Percentiles rank a stretch among this genome's conserved stretches.
phyloP scores from a whole-genome alignment of 1,284 basidiomycete genomes.

The Cryptococcus maquisensis region DNA sequence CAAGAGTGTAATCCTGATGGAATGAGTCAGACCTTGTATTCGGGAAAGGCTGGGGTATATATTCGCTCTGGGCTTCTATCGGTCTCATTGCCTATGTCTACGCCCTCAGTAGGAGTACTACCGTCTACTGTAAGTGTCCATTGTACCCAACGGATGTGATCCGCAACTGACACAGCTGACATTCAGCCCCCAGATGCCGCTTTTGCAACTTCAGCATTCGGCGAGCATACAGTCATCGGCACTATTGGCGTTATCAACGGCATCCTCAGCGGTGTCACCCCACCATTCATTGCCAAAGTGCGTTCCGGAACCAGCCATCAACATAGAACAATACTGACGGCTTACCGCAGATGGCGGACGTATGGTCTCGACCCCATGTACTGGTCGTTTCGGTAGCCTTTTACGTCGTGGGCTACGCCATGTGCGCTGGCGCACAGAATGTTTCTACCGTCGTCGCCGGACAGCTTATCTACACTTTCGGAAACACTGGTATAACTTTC shows the following conservation, averaged over 20 bases:
- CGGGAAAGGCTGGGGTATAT: conserved; percentile 26
- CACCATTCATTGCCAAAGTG: conserved; percentile 44
- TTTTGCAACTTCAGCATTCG: conserved; percentile 43
- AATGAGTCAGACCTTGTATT: conserved; percentile 41
- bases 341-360: conserved; percentile 37
- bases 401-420: conserved; percentile 39
- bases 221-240: conserved; percentile 40
- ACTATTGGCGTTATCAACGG: conserved; percentile 39
- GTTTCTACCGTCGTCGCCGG: conserved; percentile 37
- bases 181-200: conserved; percentile 15
- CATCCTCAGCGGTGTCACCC: conserved; percentile 39
- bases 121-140: conserved; percentile 21
- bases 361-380: conserved; percentile 28
- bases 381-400: conserved; percentile 26
- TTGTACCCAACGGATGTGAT: not conserved
- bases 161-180: too few species aligned
- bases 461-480: conserved; percentile 36
- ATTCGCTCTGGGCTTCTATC: conserved; percentile 29
- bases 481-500: too few species aligned
- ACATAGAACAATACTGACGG: too few species aligned
- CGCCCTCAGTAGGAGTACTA: conserved; percentile 28
- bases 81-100: conserved; percentile 29
- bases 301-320: too few species aligned
- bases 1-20: too few species aligned
- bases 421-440: conserved; percentile 33